Percentiles rank a stretch among this genome's conserved stretches.
Conservation (phyloP, 2,329 filamentous ascomycete genomes). For the Sporothrix schenckii region DNA sequence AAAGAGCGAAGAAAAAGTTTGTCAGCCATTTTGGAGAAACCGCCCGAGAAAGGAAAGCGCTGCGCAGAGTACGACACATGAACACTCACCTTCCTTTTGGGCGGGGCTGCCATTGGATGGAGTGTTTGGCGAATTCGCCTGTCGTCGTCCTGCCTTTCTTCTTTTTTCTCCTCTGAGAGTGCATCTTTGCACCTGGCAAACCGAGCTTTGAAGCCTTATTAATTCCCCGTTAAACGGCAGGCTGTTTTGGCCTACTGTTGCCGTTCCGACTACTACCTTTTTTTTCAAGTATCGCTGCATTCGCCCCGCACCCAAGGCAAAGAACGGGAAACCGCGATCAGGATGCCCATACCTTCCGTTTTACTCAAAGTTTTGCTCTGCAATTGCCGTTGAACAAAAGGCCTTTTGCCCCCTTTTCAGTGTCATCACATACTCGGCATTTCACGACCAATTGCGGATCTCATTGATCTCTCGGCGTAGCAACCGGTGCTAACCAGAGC, state of each 20-base stretch:
- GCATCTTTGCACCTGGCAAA: neutral
- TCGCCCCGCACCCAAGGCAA: conserved; percentile 22
- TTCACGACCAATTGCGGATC: neutral
- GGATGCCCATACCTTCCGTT: conserved; percentile 6
- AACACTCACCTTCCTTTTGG: neutral
- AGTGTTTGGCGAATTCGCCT: neutral
- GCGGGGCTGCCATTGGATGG: conserved; percentile 6
- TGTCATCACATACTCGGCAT: neutral
- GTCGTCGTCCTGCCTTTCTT: neutral
- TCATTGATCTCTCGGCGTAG: neutral
- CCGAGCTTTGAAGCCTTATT: conserved; percentile 1
- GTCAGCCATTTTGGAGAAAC: neutral
- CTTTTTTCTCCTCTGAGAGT: neutral
- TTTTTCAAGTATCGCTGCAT: conserved; percentile 17
- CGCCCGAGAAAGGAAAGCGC: conserved; percentile 23
- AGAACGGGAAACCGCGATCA: conserved; percentile 16
- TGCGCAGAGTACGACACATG: neutral
- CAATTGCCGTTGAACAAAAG: neutral
- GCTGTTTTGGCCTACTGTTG: neutral
- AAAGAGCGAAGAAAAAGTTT: neutral
- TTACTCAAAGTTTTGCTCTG: neutral
- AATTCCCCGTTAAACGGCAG: conserved; percentile 9
- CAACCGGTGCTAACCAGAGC: neutral
- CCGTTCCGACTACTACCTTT: conserved; percentile 8
- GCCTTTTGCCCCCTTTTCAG: neutral